Base-by-base conservation (phyloP, 2,329 filamentous ascomycete species). In the Sporothrix mexicana region DNA sequence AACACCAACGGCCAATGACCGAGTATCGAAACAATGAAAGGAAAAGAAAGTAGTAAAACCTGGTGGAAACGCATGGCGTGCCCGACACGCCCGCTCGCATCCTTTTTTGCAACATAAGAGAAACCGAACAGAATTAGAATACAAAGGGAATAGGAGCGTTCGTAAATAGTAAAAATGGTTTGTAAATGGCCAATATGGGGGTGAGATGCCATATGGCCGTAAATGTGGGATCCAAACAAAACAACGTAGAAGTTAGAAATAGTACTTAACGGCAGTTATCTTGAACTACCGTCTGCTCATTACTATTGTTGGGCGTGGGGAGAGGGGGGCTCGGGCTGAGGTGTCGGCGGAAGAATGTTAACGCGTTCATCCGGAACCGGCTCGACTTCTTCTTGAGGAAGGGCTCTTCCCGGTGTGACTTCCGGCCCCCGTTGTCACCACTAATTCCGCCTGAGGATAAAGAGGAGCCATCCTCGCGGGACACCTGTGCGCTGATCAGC, bases 301-400 rank as follows among this genome's bases (percentile, higher is more conserved):
- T n/a, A 47, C n/a, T 45, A 20, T 47, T 68, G 47, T 53, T 53
- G 17, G 64, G 41, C 12, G 66, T 78, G 36, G 79, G 78, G 71
- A 79, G 74, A 7, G 79, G 79, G 51, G 81, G 81, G 73, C 80
- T 80, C 12, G 82, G 78, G 55, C 79, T 81, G 79, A 87, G 88
- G 76, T 88, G 85, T 71, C 86, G 84, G 76, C 86, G 83, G 77
- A 89, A 88, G 75, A 88, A 85, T 5, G 85, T 84, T 73, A 89
- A 84, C 59, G 87, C 86, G 75, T 89, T 91, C 84, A 91, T 89
- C 75, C 87, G 83, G 77, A 91, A 91, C 55, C 88, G 84, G 77
- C 88, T 91, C 5, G 88, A 83, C 79, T 88, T 89, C 81, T 91
- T 91, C 79, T 85, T 88, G 20, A 91, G 80, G 13, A 83, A 80